Conservation (phyloP, 129 eudicot genomes). For the Artemisia argyi region DNA sequence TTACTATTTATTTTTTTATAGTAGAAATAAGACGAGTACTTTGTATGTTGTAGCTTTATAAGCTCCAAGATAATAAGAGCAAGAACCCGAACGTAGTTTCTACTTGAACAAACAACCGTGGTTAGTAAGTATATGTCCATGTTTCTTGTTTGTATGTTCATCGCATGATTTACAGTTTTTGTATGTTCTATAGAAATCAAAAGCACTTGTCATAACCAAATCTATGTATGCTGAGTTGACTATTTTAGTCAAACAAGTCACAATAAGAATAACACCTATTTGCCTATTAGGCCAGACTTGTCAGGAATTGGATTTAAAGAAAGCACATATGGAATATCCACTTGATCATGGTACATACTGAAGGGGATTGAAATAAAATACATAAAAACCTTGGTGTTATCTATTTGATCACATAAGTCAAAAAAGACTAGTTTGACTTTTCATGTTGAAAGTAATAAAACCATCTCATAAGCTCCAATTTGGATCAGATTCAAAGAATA, state of each 20-base stretch:
- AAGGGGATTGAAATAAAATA: background rate
- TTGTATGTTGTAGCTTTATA: background rate
- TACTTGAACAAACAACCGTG: background rate
- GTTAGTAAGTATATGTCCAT: background rate
- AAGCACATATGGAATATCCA: background rate
- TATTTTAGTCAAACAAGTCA: background rate
- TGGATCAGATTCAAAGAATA: background rate
- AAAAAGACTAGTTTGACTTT: conserved; percentile 8
- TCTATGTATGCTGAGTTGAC: background rate
- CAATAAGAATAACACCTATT: background rate
- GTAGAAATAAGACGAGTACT: background rate
- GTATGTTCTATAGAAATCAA: background rate
- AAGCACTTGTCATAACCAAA: conserved; percentile 3
- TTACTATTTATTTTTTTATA: background rate
- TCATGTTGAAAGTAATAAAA: background rate
- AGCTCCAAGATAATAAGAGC: background rate
- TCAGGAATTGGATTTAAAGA: conserved; percentile 4
- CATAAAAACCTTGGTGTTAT: background rate
- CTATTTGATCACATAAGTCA: conserved; percentile 1
- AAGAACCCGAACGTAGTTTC: background rate
- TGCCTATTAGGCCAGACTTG: background rate
- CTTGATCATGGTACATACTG: background rate
- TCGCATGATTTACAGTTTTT: background rate
- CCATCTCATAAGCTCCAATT: background rate
- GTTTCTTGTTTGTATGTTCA: background rate